A percentile compares a stretch with the other conserved stretches of the same genome.
Evolutionary conservation across 805 yeast genomes (phyloP).

Genomic region (Spathaspora arborariae): DNA sequence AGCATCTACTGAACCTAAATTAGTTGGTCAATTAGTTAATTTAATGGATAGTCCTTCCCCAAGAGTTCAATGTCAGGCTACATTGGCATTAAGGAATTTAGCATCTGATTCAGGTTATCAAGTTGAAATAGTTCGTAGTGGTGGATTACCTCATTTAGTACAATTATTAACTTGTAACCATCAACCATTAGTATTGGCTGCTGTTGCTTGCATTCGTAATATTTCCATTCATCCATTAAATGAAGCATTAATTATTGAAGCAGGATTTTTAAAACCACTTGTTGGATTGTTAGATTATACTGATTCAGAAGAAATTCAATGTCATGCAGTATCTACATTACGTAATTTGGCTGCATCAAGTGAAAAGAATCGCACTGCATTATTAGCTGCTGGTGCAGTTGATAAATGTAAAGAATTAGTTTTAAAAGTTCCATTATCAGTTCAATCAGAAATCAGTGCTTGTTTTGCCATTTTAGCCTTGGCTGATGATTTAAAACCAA

Average conservation of each 20-base stretch:
- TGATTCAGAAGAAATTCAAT: conserved; percentile 93
- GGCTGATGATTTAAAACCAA: conserved; percentile 89
- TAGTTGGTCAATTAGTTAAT: conserved; percentile 81
- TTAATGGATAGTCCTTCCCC: conserved; percentile 93
- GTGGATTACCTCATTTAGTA: conserved; percentile 93
- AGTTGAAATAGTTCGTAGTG: conserved; percentile 90
- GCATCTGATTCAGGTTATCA: conserved; percentile 97
- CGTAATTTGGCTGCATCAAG: conserved; percentile 95
- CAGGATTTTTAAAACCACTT: conserved; percentile 91
- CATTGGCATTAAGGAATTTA: conserved; percentile 89
- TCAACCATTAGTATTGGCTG: conserved; percentile 89
- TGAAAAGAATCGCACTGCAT: conserved; percentile 86
- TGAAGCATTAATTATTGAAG: conserved; percentile 93
- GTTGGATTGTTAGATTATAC: conserved; percentile 78
- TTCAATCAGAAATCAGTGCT: conserved; percentile 94
- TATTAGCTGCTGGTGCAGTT: conserved; percentile 93
- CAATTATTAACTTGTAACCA: conserved; percentile 83
- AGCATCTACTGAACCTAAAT: conserved; percentile 87
- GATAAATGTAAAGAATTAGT: conserved; percentile 88
- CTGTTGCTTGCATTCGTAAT: conserved; percentile 97
- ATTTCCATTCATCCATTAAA: conserved; percentile 95
- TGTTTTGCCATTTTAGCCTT: conserved; percentile 95
- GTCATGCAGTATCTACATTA: conserved; percentile 95
- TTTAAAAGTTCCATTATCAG: conserved; percentile 79
- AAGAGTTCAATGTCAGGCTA: conserved; percentile 97